Conservation (phyloP, 2,329 filamentous ascomycete genomes). For the Aspergillus floridensis region DNA sequence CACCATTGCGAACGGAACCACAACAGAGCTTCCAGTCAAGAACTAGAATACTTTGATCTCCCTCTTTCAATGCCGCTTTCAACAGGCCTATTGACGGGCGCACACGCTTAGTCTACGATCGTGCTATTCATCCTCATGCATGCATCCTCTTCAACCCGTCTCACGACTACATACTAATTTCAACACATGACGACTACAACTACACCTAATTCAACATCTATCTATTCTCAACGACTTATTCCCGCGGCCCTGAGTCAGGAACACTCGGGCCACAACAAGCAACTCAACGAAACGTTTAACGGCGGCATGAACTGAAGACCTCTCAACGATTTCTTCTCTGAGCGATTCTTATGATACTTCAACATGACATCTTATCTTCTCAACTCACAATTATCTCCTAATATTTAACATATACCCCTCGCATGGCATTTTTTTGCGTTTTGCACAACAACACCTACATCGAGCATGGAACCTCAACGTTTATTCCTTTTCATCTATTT, state of each 20-base stretch:
- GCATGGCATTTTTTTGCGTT: conserved; percentile 21
- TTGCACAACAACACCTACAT: conserved; percentile 12
- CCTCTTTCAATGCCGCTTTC: background rate
- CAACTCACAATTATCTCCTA: conserved; percentile 3
- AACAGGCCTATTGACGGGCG: conserved; percentile 4
- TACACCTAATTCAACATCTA: conserved; percentile 37
- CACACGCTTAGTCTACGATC: conserved; percentile 13
- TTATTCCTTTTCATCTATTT: conserved; percentile 11
- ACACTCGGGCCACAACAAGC: conserved; percentile 8
- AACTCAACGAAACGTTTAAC: conserved; percentile 30
- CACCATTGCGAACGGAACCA: conserved; percentile 18
- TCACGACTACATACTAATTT: conserved; percentile 18
- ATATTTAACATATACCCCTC: conserved; percentile 33
- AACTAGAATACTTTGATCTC: conserved; percentile 19
- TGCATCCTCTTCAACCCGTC: conserved; percentile 13
- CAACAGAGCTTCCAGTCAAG: conserved; percentile 16
- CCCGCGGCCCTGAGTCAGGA: conserved; percentile 12
- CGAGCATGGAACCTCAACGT: conserved; percentile 20
- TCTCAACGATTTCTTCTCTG: conserved; percentile 43
- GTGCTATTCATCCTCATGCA: background rate
- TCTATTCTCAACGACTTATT: conserved; percentile 35
- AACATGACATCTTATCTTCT: conserved; percentile 32
- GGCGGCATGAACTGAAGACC: conserved; percentile 41
- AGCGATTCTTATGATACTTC: conserved; percentile 37
- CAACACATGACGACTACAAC: conserved; percentile 4